Evolutionary conservation across 208 protist species (phyloP).

Genomic region (Spongospora subterranea): DNA sequence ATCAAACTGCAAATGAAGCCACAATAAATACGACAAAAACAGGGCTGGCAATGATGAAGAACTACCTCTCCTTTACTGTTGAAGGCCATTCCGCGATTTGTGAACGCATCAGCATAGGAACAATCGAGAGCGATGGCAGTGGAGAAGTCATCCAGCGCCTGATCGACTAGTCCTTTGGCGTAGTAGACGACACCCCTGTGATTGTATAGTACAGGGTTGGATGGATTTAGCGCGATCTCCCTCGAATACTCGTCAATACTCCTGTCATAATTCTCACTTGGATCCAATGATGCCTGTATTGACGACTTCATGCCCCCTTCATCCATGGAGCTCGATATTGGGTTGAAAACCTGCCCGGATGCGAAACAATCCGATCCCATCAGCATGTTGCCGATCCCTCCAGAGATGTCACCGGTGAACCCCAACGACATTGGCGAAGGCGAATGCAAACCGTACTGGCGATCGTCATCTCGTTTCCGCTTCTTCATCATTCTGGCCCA

Average conservation of each 20-base stretch:
- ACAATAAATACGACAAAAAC: not conserved
- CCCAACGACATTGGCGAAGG: constrained; percentile 23
- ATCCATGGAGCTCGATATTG: not conserved
- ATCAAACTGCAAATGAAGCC: constrained; percentile 4
- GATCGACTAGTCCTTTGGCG: constrained; percentile 23
- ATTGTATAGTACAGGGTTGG: constrained; percentile 48
- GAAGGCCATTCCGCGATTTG: constrained; percentile 49
- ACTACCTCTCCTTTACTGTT: constrained; percentile 49
- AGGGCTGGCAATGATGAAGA: not conserved
- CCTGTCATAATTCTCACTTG: constrained; percentile 30
- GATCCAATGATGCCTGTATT: not conserved
- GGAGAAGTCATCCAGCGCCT: constrained; percentile 39
- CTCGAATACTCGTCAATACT: constrained; percentile 27
- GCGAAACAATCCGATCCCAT: not conserved
- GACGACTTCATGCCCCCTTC: not conserved
- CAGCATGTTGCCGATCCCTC: not conserved
- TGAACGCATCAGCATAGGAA: constrained; percentile 49
- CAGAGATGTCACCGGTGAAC: not conserved
- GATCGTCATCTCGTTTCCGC: constrained; percentile 48
- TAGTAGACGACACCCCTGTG: constrained; percentile 42
- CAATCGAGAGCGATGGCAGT: constrained; percentile 47
- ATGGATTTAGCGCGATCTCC: constrained; percentile 39
- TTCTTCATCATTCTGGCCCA: constrained; percentile 51
- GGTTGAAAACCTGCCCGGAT: not conserved
- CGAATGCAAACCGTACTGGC: not conserved